Conservation (phyloP, 116 monocot genomes). For the Iris pallida region DNA sequence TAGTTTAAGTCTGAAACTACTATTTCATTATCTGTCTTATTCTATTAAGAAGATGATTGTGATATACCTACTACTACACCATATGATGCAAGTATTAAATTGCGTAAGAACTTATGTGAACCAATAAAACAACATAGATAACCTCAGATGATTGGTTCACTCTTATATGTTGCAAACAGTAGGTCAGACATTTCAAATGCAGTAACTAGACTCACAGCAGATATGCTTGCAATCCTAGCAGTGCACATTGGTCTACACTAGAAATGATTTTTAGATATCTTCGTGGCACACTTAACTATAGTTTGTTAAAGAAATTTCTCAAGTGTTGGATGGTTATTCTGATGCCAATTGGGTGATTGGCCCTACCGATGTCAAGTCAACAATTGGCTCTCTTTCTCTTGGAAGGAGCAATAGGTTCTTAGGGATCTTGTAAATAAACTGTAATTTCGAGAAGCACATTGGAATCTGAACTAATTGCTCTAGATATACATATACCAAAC, state of each 20-base stretch:
- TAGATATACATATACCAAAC: background rate
- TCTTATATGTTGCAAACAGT: background rate
- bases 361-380: background rate
- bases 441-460: no score
- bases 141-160: background rate
- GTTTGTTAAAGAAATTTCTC: background rate
- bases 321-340: background rate
- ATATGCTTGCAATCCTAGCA: no score
- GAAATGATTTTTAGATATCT: background rate
- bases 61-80: background rate
- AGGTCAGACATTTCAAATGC: background rate
- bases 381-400: background rate
- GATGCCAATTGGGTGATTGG: background rate
- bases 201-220: no score
- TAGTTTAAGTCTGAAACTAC: background rate
- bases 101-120: background rate
- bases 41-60: background rate
- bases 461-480: background rate
- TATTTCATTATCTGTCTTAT: background rate
- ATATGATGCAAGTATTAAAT: background rate
- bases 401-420: background rate
- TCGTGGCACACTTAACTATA: background rate
- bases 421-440: background rate
- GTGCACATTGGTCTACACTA: background rate
- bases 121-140: background rate